Conservation (phyloP, 352 stramenopile species). For the Globisporangium nunn region DNA sequence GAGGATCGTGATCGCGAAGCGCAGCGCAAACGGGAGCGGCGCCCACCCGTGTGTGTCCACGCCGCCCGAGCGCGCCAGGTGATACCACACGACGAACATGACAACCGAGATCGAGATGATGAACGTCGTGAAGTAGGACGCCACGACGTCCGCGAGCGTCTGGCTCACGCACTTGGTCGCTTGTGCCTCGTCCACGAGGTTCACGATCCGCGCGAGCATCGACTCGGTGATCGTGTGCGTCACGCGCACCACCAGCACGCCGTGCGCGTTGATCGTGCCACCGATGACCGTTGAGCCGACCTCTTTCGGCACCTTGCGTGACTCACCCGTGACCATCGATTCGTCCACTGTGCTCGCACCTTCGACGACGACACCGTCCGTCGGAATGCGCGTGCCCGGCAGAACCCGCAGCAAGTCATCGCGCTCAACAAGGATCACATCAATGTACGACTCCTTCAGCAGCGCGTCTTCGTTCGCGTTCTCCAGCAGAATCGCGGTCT, state of each 20-base stretch:
- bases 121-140: constrained; percentile 69
- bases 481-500: constrained; percentile 87
- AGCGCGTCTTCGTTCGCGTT: constrained; percentile 14
- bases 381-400: constrained; percentile 59
- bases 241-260: constrained; percentile 58
- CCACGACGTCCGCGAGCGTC: constrained; percentile 54
- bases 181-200: constrained; percentile 68
- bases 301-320: constrained; percentile 59
- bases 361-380: constrained; percentile 60
- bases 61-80: constrained; percentile 27
- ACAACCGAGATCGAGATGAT: constrained; percentile 51
- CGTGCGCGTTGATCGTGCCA: constrained; percentile 63
- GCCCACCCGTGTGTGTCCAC: constrained; percentile 46
- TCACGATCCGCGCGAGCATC: constrained; percentile 68
- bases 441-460: constrained; percentile 62
- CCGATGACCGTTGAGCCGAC: constrained; percentile 53
- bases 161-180: constrained; percentile 53
- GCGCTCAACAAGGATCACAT: constrained; percentile 69
- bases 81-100: constrained; percentile 76
- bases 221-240: constrained; percentile 71
- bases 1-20: constrained; percentile 75
- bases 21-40: constrained; percentile 61
- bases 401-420: constrained; percentile 63
- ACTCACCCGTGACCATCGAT: constrained; percentile 73
- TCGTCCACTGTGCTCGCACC: constrained; percentile 66